These are phyloP conservation scores for Saprolegnia diclina DNA, from an alignment of 352 stramenopile genomes.

Conservation along the genomic window DNA sequence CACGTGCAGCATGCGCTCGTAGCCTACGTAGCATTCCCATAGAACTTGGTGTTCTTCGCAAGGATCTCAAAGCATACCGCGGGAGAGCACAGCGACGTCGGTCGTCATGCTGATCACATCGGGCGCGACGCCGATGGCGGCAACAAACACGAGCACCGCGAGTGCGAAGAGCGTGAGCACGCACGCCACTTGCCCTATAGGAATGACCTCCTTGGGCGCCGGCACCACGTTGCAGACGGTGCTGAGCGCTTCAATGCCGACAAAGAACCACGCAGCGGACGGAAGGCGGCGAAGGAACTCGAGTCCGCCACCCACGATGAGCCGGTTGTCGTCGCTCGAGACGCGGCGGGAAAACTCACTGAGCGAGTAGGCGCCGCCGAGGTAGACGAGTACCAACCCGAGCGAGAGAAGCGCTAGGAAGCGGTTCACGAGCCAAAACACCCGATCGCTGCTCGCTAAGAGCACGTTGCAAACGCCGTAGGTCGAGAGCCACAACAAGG, in stretches of 20 bases:
- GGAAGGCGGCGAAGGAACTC: slow-evolving; percentile 37
- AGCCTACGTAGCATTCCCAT: slow-evolving; percentile 26
- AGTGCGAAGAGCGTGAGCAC: slow-evolving; percentile 40
- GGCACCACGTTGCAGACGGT: slow-evolving; percentile 29
- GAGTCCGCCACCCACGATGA: not conserved
- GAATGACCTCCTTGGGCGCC: slow-evolving; percentile 22
- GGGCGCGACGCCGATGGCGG: slow-evolving; percentile 33
- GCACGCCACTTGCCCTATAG: slow-evolving; percentile 15
- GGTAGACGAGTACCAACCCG: slow-evolving; percentile 37
- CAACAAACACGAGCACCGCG: slow-evolving; percentile 35
- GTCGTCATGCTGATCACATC: slow-evolving; percentile 29
- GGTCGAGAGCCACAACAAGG: slow-evolving; percentile 34
- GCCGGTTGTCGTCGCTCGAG: not conserved
- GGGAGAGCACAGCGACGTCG: slow-evolving; percentile 29
- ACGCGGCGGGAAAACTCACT: slow-evolving; percentile 33
- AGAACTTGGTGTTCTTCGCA: not conserved
- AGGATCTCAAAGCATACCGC: not conserved
- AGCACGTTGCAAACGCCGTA: slow-evolving; percentile 30
- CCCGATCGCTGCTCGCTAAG: slow-evolving; percentile 26
- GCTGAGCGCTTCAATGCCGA: slow-evolving; percentile 39
- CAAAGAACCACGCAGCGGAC: slow-evolving; percentile 42
- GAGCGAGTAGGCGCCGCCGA: slow-evolving; percentile 33
- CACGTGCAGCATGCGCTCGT: slow-evolving; percentile 32
- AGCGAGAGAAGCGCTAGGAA: slow-evolving; percentile 33
- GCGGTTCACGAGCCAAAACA: slow-evolving; percentile 46